Conservation (phyloP, 148 eudicot genomes). For the Diospyros lotus region DNA sequence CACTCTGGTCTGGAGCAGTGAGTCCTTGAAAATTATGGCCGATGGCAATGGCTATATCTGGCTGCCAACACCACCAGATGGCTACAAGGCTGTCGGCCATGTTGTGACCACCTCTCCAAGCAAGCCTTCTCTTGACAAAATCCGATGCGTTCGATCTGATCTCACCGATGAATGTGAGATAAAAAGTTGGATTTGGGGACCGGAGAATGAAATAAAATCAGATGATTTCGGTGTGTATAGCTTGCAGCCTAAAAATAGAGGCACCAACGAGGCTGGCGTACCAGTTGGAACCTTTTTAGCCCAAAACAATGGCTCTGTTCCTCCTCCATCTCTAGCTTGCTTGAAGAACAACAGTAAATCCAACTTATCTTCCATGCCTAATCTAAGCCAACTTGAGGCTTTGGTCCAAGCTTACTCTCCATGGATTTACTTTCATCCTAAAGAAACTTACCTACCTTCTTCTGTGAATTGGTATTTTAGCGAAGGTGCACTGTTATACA, state of each 20-base stretch:
- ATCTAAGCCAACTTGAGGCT: slow-evolving; percentile 28
- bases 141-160: slow-evolving; percentile 31
- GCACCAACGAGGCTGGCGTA: slow-evolving; percentile 27
- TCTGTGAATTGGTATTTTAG: slow-evolving; percentile 38
- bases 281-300: slow-evolving; percentile 29
- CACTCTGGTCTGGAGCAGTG: slow-evolving; percentile 26
- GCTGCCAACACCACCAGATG: slow-evolving; percentile 33
- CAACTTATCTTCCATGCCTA: slow-evolving; percentile 28
- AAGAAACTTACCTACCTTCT: slow-evolving; percentile 36
- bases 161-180: slow-evolving; percentile 23
- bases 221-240: slow-evolving; percentile 20
- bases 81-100: slow-evolving; percentile 25
- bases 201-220: slow-evolving; percentile 7
- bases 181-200: slow-evolving; percentile 27
- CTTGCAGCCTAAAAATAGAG: slow-evolving; percentile 25
- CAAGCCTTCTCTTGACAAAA: slow-evolving; percentile 29
- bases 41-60: slow-evolving; percentile 24
- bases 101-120: slow-evolving; percentile 26
- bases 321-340: slow-evolving; percentile 20
- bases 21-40: slow-evolving; percentile 3
- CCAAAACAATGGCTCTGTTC: background rate
- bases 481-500: slow-evolving; percentile 33
- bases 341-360: slow-evolving; percentile 24
- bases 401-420: slow-evolving; percentile 33
- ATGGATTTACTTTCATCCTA: slow-evolving; percentile 32